Base-by-base conservation (phyloP, 2,329 filamentous ascomycete genomes). In the Leptosphaerulina australis region DNA sequence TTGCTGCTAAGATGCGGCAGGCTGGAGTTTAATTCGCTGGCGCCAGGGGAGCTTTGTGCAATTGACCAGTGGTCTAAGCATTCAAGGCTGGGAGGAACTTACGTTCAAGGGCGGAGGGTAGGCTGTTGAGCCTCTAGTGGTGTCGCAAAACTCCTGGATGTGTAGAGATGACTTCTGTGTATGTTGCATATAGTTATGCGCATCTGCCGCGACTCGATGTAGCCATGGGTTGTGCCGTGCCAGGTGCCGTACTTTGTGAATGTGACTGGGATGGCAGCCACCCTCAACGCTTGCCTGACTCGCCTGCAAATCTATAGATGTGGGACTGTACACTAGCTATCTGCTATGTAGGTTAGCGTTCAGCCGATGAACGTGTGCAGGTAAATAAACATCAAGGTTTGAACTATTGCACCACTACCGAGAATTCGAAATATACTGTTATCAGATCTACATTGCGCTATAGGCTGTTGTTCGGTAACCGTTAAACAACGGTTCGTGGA, bases 11-110 rank as follows among this genome's bases (percentile, higher is more conserved):
- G 20, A 36, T 26, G 26, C 37, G 37, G 36, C 48, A 41, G 25
- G 12, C 37, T 40, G 18, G 25, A 51, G 20, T 51, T 43, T 37
- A 46, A 41, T 41, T 46, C 48, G 39, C 20, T 41, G 36, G 40
- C 30, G 25, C 41, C 36, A 51, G 41, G 41, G 40, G 24, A 41
- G 24, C 37, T 36, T 22, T 37, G 26, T 20, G 26, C 41, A 36
- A 31, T 20, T 11, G 43, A 15, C 48, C 31, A 51, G 46, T 43
- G 25, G 18, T 12, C 26, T 20, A 6, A 36, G 20, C 31, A 5
- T 31, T 39, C 18, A 11, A 30, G 9, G 28, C 41, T 29, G 37
- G 48, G 48, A 33, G 31, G 20, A 43, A 25, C 26, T 9, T 41
- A 51, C 48, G 36, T 41, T 51, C 31, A 18, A n/a, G 36, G 48